Conservation (phyloP, 306 rosid species). For the Potentilla sterilis region DNA sequence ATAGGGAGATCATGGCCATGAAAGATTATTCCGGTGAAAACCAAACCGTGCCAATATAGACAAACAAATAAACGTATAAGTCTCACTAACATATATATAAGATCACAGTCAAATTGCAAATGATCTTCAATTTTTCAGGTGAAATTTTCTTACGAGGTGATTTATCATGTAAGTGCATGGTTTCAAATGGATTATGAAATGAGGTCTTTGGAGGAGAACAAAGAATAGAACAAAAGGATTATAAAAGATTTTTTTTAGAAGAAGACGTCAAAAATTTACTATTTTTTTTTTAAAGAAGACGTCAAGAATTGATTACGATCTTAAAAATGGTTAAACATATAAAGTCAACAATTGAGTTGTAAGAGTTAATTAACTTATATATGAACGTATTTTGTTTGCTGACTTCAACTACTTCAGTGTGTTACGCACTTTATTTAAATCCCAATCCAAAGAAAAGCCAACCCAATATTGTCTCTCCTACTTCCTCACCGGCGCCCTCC, state of each 20-base stretch:
- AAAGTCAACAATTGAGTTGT: not conserved
- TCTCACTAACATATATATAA: too few species aligned
- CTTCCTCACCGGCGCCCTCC: not conserved
- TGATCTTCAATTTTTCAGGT: not conserved
- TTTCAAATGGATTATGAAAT: not conserved
- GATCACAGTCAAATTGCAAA: too few species aligned
- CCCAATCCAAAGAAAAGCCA: conserved; percentile 5
- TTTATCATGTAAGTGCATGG: too few species aligned
- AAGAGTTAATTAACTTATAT: not conserved
- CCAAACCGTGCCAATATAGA: too few species aligned
- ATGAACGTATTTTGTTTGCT: not conserved
- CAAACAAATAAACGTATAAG: too few species aligned
- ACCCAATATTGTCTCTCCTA: not conserved
- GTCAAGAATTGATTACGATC: not conserved
- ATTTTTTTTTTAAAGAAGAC: not conserved
- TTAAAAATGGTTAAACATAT: not conserved
- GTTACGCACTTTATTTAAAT: conserved; percentile 6
- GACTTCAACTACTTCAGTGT: conserved; percentile 11
- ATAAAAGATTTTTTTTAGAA: too few species aligned
- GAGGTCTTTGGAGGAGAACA: not conserved
- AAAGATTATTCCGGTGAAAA: too few species aligned
- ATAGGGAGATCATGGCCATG: not conserved
- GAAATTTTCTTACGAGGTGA: not conserved
- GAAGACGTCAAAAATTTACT: too few species aligned
- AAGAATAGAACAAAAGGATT: not conserved